phyloP scores from a whole-genome alignment of 805 yeast species.

The Jamesozyma piceae region DNA sequence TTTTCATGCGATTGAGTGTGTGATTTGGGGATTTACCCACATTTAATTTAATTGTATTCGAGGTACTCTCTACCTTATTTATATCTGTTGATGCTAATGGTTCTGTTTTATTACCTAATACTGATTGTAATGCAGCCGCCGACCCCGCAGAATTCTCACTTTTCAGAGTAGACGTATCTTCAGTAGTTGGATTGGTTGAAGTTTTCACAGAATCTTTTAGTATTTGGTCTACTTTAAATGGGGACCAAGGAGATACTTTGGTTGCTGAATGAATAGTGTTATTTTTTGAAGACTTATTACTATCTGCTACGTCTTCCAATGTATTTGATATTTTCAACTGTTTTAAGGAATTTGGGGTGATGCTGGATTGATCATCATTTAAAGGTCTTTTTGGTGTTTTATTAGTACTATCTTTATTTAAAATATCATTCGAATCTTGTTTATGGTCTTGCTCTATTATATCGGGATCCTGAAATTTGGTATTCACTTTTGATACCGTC shows the following conservation, averaged over 20 bases:
- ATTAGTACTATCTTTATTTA: not conserved
- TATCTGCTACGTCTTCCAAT: constrained; percentile 2
- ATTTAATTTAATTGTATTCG: not conserved
- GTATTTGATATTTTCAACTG: not conserved
- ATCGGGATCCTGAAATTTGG: not conserved
- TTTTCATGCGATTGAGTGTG: constrained; percentile 8
- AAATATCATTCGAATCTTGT: not conserved
- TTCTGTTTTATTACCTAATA: not conserved
- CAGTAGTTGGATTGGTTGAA: not conserved
- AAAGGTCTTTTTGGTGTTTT: constrained; percentile 4
- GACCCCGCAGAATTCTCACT: not conserved
- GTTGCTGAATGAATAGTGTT: not conserved
- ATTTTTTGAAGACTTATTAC: not conserved
- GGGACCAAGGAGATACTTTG: constrained; percentile 23
- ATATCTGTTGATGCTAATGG: not conserved
- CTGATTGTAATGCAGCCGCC: not conserved
- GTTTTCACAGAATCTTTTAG: constrained; percentile 2
- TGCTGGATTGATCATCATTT: constrained; percentile 6
- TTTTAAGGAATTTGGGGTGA: constrained; percentile 13
- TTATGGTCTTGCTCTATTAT: not conserved
- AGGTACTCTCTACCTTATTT: not conserved
- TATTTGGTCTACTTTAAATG: constrained; percentile 18
- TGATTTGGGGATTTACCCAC: constrained; percentile 3
- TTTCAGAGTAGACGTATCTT: not conserved
- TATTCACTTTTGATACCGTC: constrained; percentile 6